Conservation (phyloP, 1,284 basidiomycete species). For the Pseudomicrostroma phylloplanum region DNA sequence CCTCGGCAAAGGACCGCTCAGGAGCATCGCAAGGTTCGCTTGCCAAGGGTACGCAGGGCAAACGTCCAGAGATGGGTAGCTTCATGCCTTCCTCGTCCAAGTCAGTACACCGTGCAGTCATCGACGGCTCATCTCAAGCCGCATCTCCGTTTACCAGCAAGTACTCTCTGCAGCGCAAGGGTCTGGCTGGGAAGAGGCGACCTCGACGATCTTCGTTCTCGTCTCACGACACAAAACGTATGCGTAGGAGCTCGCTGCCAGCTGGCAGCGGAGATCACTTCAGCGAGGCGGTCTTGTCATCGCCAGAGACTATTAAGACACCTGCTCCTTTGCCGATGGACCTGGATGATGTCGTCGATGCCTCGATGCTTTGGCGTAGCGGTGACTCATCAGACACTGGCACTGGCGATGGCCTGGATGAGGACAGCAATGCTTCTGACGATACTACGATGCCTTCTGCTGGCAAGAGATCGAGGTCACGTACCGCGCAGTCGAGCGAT, state of each 20-base stretch:
- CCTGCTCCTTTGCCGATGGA: slow-evolving; percentile 30
- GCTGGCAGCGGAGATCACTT: slow-evolving; percentile 22
- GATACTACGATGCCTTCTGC: not conserved
- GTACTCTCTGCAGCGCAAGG: slow-evolving; percentile 31
- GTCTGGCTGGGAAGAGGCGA: slow-evolving; percentile 19
- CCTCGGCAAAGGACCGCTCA: slow-evolving; percentile 16
- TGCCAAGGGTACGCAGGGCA: not conserved
- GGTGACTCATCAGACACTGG: slow-evolving; percentile 10
- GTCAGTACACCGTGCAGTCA: slow-evolving; percentile 44
- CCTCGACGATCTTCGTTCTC: slow-evolving; percentile 4
- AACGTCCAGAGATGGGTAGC: slow-evolving; percentile 23
- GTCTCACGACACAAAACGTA: slow-evolving; percentile 20
- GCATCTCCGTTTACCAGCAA: slow-evolving; percentile 43
- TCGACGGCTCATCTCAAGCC: slow-evolving; percentile 43
- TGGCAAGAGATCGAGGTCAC: not conserved
- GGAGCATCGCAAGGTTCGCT: not conserved
- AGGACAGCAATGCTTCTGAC: slow-evolving; percentile 4
- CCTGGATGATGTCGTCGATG: slow-evolving; percentile 44
- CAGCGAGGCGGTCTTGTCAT: slow-evolving; percentile 31
- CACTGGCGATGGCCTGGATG: not conserved
- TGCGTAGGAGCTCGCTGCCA: slow-evolving; percentile 27
- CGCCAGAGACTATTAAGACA: slow-evolving; percentile 21
- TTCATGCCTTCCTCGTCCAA: slow-evolving; percentile 29
- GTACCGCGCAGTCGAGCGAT: not conserved
- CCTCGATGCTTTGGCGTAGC: slow-evolving; percentile 28